A percentile compares a stretch with the other conserved stretches of the same genome.
Evolutionary conservation across 805 yeast genomes (phyloP).

Genomic region (Candida cerambycidarum): DNA sequence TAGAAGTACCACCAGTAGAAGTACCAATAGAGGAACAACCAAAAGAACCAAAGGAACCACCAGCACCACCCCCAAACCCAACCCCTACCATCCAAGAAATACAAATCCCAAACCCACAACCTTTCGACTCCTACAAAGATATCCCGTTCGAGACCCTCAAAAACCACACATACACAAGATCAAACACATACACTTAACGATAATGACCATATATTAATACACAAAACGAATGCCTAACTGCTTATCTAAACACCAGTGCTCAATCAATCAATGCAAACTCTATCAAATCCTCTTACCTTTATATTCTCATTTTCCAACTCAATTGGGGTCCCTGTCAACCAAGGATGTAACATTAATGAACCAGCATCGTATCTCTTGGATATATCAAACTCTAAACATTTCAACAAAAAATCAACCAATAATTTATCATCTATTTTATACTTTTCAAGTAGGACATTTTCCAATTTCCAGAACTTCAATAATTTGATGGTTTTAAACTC

Average conservation of each 20-base stretch:
- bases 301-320: slow-evolving; percentile 5
- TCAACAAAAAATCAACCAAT: slow-evolving; percentile 46
- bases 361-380: slow-evolving; percentile 54
- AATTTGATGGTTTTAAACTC: slow-evolving; percentile 45
- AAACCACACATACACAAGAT: slow-evolving; percentile 8
- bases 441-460: slow-evolving; percentile 48
- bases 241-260: background rate
- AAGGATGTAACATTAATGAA: slow-evolving; percentile 52
- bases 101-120: slow-evolving; percentile 3
- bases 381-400: slow-evolving; percentile 52
- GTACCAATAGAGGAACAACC: slow-evolving; percentile 2
- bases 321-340: slow-evolving; percentile 23
- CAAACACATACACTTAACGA: background rate
- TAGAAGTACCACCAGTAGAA: slow-evolving; percentile 15
- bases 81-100: too few relatives aligned
- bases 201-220: background rate
- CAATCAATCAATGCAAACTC: slow-evolving; percentile 1
- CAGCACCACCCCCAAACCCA: too few relatives aligned
- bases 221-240: slow-evolving; percentile 1
- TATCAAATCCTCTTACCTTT: slow-evolving; percentile 7
- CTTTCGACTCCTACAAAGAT: slow-evolving; percentile 9
- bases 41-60: slow-evolving; percentile 1
- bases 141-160: slow-evolving; percentile 11
- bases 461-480: slow-evolving; percentile 52
- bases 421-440: slow-evolving; percentile 44